phyloP scores from a whole-genome alignment of 2,329 filamentous ascomycete genomes.

The Exophiala xenobiotica region DNA sequence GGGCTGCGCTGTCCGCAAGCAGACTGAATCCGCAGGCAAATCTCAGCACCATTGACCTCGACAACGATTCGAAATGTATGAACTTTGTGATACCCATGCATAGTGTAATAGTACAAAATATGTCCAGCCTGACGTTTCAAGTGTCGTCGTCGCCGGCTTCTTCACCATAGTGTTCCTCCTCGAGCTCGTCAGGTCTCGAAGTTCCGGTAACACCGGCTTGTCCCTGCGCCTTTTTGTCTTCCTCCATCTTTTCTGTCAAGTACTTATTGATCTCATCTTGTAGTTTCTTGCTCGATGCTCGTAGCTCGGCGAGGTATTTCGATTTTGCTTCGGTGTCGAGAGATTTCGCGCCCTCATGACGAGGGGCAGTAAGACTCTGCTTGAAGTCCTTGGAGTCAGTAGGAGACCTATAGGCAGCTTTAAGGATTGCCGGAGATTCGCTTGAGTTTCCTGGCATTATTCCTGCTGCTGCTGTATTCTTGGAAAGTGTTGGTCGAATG shows the following conservation, averaged over 20 bases:
- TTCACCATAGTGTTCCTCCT: slow-evolving; percentile 14
- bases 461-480: neutral
- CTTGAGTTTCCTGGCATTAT: slow-evolving; percentile 1
- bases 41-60: slow-evolving; percentile 13
- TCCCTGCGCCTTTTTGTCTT: slow-evolving; percentile 50
- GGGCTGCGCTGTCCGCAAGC: slow-evolving; percentile 62
- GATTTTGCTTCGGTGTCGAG: slow-evolving; percentile 43
- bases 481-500: no score
- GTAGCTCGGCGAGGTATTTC: slow-evolving; percentile 54
- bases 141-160: slow-evolving; percentile 37
- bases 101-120: neutral
- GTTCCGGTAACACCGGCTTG: slow-evolving; percentile 32
- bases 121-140: neutral
- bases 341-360: neutral
- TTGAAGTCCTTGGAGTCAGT: slow-evolving; percentile 14
- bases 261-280: slow-evolving; percentile 60
- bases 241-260: slow-evolving; percentile 61
- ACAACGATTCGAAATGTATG: slow-evolving; percentile 10
- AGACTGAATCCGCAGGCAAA: slow-evolving; percentile 30
- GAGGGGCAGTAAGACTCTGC: slow-evolving; percentile 7
- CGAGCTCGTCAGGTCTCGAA: slow-evolving; percentile 57
- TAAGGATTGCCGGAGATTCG: slow-evolving; percentile 6
- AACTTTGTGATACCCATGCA: slow-evolving; percentile 28
- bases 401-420: slow-evolving; percentile 19
- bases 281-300: slow-evolving; percentile 49